Evolutionary conservation across 2,329 filamentous ascomycete genomes (phyloP), one percentile per base, ranked within the genome.

Genomic region (Aureobasidium mangrovei): DNA sequence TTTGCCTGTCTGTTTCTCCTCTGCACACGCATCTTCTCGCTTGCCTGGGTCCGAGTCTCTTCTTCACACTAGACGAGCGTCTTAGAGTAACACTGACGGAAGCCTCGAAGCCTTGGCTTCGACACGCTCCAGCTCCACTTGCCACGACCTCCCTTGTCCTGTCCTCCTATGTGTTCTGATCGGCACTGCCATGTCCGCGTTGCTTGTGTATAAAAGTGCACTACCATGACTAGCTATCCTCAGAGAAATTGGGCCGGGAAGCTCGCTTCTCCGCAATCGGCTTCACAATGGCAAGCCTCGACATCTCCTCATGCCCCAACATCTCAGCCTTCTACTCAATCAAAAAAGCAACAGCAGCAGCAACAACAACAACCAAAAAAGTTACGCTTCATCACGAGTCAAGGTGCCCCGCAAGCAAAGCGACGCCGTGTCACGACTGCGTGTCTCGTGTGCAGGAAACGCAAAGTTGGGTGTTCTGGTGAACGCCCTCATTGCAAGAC

Each of bases 331-430:
- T 31, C 40, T 8, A 5, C 24, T 7, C 7, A 35, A 2, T 7
- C 7, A 35, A 7, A 35, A 24, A 18, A 38, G 5, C 56, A 53
- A 12, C 51, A 45, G 29, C 24, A 41, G 10, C 43, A 52, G 32
- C 35, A 46, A 26, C 47, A 56, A n/a, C 39, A 55, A n/a, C 55
- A 58, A 28, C 40, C 53, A 24, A 56, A 58, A 29, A 57, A 59
- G 29, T 51, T 70, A 42, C 84, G 86, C 62, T 91, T 91, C 68
- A 86, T 91, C 62, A 86, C 88, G 60, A 89, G 84, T 64, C 85
- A 90, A 70, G 86, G 87, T 58, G 85, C 88, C 60, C 87, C 87
- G 46, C 86, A 87, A 58, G 84, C 85, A 28, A 91, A 91, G 70
- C 77, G 86, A 62, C 79, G 87, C 65, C 78, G 87, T 63, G 87